These are phyloP conservation scores for Curvularia sp. DNA, from an alignment of 2,329 filamentous ascomycete species.

Conservation along the genomic window DNA sequence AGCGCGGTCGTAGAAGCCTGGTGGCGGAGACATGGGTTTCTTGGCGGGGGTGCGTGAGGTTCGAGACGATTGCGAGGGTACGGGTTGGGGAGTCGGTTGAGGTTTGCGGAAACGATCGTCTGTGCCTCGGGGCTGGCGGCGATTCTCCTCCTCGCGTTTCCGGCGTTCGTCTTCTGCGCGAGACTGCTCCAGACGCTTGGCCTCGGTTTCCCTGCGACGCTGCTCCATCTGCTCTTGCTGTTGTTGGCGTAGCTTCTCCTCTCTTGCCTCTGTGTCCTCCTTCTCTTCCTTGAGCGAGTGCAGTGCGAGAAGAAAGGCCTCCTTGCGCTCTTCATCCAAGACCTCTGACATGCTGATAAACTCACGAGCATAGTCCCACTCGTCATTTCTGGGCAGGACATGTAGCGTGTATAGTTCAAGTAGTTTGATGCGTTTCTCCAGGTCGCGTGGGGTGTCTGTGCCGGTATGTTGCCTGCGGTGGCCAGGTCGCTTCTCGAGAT, in stretches of 20 bases:
- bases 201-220: conserved; percentile 54
- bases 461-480: conserved; percentile 59
- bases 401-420: conserved; percentile 95
- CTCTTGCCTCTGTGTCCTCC: conserved; percentile 70
- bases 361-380: conserved; percentile 94
- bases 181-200: conserved; percentile 48
- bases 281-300: conserved; percentile 85
- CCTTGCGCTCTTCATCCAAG: conserved; percentile 88
- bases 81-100: conserved; percentile 25
- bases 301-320: conserved; percentile 86
- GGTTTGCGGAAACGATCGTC: conserved; percentile 41
- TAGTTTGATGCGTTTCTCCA: conserved; percentile 85
- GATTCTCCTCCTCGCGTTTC: conserved; percentile 50
- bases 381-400: conserved; percentile 88
- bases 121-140: conserved; percentile 41
- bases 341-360: conserved; percentile 88
- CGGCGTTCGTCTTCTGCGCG: conserved; percentile 53
- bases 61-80: conserved; percentile 40
- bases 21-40: conserved; percentile 43
- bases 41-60: conserved; percentile 40
- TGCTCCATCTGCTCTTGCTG: conserved; percentile 63
- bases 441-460: conserved; percentile 81
- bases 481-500: conserved; percentile 42
- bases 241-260: conserved; percentile 67
- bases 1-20: conserved; percentile 52